Percentiles rank a stretch among this genome's conserved stretches.
phyloP scores from a whole-genome alignment of 2,329 filamentous ascomycete species.

The Aspergillus niger region DNA sequence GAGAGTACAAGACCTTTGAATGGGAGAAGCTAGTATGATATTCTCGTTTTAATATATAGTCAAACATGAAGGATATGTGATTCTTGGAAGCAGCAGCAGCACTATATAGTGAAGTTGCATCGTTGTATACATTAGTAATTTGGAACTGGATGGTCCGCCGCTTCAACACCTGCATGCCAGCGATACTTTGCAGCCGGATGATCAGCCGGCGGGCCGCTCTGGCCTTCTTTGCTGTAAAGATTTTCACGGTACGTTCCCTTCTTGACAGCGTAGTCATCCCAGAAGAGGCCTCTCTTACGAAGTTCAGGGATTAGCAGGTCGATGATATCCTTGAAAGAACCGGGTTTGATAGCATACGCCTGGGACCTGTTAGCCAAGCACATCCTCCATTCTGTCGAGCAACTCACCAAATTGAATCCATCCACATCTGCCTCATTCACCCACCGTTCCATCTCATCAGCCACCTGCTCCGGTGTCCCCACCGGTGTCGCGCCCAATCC shows the following conservation, averaged over 20 bases:
- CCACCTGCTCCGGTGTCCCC: conserved; percentile 65
- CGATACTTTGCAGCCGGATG: conserved; percentile 42
- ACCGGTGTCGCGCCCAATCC: conserved; percentile 67
- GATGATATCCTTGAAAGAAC: conserved; percentile 68
- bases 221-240: conserved; percentile 34
- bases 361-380: conserved; percentile 30
- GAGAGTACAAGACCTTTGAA: too few relatives aligned
- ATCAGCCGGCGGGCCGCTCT: conserved; percentile 36
- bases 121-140: not conserved
- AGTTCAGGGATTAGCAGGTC: conserved; percentile 68
- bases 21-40: too few relatives aligned
- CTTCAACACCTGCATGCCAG: conserved; percentile 41
- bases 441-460: conserved; percentile 69
- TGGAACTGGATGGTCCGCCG: conserved; percentile 33
- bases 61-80: too few relatives aligned
- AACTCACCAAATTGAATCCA: conserved; percentile 71
- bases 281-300: conserved; percentile 53
- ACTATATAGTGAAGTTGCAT: accelerated
- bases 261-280: conserved; percentile 40
- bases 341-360: conserved; percentile 68
- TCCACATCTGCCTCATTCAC: conserved; percentile 69
- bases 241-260: conserved; percentile 46
- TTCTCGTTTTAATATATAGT: too few relatives aligned
- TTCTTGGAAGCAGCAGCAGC: accelerated
- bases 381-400: not conserved